Evolutionary conservation across 1,284 basidiomycete genomes (phyloP).

Genomic region (Ganoderma lingzhi): DNA sequence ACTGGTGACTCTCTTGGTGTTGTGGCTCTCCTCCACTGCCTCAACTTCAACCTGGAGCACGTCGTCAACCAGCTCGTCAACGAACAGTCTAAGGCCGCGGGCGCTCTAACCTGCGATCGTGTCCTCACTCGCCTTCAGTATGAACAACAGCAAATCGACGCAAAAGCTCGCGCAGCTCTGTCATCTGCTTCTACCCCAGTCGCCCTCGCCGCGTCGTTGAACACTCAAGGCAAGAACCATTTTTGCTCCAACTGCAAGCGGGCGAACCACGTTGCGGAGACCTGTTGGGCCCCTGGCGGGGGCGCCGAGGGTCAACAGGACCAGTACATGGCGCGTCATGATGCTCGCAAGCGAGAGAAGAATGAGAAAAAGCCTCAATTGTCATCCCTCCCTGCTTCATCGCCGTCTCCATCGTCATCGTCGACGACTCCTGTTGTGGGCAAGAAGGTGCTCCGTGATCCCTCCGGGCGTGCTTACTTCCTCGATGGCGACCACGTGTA

Average conservation of each 20-base stretch:
- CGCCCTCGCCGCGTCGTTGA: background rate
- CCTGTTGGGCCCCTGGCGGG: background rate
- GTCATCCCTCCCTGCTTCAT: constrained; percentile 6
- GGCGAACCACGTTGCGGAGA: background rate
- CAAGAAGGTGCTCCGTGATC: background rate
- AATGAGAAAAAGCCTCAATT: too few relatives aligned
- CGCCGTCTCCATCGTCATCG: constrained; percentile 15
- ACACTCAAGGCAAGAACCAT: background rate
- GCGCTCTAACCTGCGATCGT: background rate
- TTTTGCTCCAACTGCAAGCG: background rate
- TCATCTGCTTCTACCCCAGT: background rate
- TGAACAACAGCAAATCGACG: constrained; percentile 18
- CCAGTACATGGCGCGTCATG: background rate
- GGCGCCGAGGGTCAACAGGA: background rate
- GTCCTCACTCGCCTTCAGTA: constrained; percentile 6
- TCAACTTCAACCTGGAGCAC: constrained; percentile 12
- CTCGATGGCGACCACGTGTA: constrained; percentile 1
- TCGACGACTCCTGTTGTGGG: constrained; percentile 7
- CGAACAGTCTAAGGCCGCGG: background rate
- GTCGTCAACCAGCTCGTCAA: constrained; percentile 21
- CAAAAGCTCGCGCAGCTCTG: constrained; percentile 16
- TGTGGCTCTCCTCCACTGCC: constrained; percentile 21
- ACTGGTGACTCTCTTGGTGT: constrained; percentile 14
- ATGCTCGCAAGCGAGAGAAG: too few relatives aligned
- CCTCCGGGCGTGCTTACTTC: constrained; percentile 9